Evolutionary conservation across 768 basidiomycete genomes (phyloP).

Genomic region (Leccinellum rugosiceps): DNA sequence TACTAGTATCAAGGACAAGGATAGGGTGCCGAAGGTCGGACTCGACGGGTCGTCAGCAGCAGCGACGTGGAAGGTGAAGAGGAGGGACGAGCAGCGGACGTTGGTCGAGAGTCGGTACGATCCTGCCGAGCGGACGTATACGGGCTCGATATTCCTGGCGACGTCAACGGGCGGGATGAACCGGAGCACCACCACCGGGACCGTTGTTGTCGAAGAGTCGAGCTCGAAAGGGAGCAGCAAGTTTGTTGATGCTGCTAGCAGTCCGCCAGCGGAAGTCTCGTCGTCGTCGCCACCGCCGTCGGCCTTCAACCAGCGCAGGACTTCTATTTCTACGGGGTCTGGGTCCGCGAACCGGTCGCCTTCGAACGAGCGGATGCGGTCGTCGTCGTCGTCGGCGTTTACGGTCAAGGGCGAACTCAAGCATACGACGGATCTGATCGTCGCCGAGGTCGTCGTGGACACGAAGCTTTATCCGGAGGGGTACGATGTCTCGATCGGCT

Average conservation of each 20-base stretch:
- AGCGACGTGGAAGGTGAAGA: conserved; percentile 55
- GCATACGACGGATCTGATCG: conserved; percentile 63
- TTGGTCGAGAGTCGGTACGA: conserved; percentile 55
- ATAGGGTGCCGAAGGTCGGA: conserved; percentile 20
- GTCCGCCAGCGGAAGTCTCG: conserved; percentile 5
- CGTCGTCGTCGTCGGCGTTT: conserved; percentile 43
- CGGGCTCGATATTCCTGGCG: conserved; percentile 47
- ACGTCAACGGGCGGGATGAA: conserved; percentile 12
- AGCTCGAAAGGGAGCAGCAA: conserved; percentile 41
- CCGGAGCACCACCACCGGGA: conserved; percentile 11
- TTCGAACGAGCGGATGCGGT: conserved; percentile 32
- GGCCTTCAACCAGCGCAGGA: conserved; percentile 13
- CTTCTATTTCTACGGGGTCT: conserved; percentile 26
- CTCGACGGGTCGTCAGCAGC: conserved; percentile 28
- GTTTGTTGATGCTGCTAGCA: background rate
- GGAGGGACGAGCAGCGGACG: conserved; percentile 55
- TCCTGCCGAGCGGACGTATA: conserved; percentile 50
- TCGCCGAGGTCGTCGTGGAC: conserved; percentile 79
- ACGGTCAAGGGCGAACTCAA: conserved; percentile 60
- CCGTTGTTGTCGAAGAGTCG: conserved; percentile 32
- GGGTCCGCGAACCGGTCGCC: conserved; percentile 23
- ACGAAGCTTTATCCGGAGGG: conserved; percentile 76
- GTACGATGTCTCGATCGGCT: conserved; percentile 54
- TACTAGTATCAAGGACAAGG: conserved; percentile 27
- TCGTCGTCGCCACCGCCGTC: conserved; percentile 25